Conservation (phyloP, 148 eudicot species). For the Fagopyrum esculentum region DNA sequence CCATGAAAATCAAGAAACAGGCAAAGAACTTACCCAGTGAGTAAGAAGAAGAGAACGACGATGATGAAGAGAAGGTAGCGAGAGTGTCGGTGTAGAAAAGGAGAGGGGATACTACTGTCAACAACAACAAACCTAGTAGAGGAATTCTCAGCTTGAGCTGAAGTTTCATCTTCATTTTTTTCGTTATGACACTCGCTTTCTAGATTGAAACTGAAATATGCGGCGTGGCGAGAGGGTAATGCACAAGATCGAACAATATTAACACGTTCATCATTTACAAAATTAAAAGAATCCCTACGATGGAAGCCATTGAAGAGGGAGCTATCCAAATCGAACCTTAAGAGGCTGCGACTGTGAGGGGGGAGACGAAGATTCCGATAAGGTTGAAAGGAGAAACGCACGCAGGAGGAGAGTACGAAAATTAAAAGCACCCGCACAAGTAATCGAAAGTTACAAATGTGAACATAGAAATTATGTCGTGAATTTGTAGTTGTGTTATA, state of each 20-base stretch:
- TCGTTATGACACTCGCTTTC: not conserved
- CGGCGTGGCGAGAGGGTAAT: not conserved
- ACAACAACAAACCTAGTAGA: constrained; percentile 43
- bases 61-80: constrained; percentile 33
- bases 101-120: constrained; percentile 75
- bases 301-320: no score
- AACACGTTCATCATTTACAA: not conserved
- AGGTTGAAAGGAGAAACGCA: no score
- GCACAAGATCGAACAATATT: not conserved
- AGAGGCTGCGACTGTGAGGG: no score
- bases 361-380: no score
- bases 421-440: no score
- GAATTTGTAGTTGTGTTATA: no score
- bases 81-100: constrained; percentile 68
- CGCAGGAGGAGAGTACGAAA: no score
- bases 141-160: constrained; percentile 38
- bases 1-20: not conserved
- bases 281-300: no score
- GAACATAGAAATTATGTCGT: no score
- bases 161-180: constrained; percentile 21
- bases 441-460: no score
- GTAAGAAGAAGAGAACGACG: not conserved
- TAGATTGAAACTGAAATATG: not conserved
- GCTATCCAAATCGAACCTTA: no score
- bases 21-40: not conserved